Base-by-base conservation (phyloP, 345 rosid species). In the Turnera subulata region DNA sequence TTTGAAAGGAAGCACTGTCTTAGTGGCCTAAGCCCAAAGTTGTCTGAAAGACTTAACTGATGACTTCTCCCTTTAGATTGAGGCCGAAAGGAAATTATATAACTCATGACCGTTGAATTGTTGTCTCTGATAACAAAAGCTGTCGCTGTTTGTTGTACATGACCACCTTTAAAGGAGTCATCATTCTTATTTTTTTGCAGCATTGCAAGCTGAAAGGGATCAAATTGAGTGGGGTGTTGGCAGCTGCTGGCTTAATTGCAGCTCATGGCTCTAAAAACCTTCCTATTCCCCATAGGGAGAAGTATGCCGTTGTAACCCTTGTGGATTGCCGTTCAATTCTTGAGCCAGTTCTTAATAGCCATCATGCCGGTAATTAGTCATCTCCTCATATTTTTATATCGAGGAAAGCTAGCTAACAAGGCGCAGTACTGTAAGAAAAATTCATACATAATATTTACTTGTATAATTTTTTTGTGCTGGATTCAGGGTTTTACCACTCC, bases 291-390 rank as follows among this genome's bases (percentile, higher is more conserved):
- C 69, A 71, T 23, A 45, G 45, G 19, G 68, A 73, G 68, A 78
- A 78, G 69, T 78, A 78, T 62, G 76, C 65, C 15, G 69, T 78
- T 13, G 70, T 75, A 45, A 69, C 75, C 17, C 88, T 88, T 24
- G 42, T 65, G 0, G 83, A 88, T 20, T 85, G 96, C 57, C 90
- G 96, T 26, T 56, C 88, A 2, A 46, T 73, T 59, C 90, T 88
- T 23, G 78, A 88, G 11, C 90, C 93, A 14, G 70, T 74, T 63
- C 88, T 85, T 64, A 62, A 69, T 32, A 32, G 44, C 11, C 54
- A 78, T 56, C 78, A 82, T 57, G 74, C 78, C 2, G 96, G 96
- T 85, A 70, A 61, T 12, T 23, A 8, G 16, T 10, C 22, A 39
- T 35, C 7, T 42, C 0, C 12, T 42, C 5, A 13, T 5, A 42